Evolutionary conservation across 2,329 filamentous ascomycete species (phyloP).

Genomic region (Aspergillus fructus): DNA sequence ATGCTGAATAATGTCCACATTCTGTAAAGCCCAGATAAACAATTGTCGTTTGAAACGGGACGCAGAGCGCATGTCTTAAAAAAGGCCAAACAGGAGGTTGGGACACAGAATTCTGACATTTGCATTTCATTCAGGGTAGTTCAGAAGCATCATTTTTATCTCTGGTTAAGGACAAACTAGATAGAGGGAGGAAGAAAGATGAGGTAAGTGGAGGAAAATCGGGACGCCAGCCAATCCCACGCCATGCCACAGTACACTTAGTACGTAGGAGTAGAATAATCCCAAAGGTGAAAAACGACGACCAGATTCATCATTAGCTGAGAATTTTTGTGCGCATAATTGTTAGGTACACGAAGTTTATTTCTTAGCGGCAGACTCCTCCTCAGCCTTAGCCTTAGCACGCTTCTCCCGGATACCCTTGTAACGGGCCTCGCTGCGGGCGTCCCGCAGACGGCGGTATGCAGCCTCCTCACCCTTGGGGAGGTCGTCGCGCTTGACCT

Average conservation of each 20-base stretch:
- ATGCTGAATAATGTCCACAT: too few species aligned
- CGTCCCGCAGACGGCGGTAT: conserved; percentile 80
- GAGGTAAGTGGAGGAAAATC: conserved; percentile 13
- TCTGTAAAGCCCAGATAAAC: neutral
- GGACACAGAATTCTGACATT: conserved; percentile 31
- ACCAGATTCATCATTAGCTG: conserved; percentile 39
- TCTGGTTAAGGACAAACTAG: conserved; percentile 31
- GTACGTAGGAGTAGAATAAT: conserved; percentile 17
- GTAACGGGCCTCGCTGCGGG: conserved; percentile 79
- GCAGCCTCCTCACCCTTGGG: conserved; percentile 80
- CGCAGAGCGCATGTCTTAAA: neutral
- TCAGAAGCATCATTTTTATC: conserved; percentile 33
- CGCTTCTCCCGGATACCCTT: conserved; percentile 90
- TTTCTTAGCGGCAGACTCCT: conserved; percentile 58
- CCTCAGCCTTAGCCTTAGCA: conserved; percentile 74
- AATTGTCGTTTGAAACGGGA: neutral
- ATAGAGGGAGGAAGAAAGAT: conserved; percentile 2
- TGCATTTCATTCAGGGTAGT: conserved; percentile 35
- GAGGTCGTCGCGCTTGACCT: conserved; percentile 80
- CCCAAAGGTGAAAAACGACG: conserved; percentile 36
- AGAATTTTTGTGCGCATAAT: conserved; percentile 22
- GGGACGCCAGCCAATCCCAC: conserved; percentile 12
- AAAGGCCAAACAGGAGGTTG: neutral
- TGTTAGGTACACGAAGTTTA: conserved; percentile 35
- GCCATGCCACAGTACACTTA: conserved; percentile 33